Evolutionary conservation across 108 stramenopile species (phyloP).

Genomic region (Nitzschia inconspicua): DNA sequence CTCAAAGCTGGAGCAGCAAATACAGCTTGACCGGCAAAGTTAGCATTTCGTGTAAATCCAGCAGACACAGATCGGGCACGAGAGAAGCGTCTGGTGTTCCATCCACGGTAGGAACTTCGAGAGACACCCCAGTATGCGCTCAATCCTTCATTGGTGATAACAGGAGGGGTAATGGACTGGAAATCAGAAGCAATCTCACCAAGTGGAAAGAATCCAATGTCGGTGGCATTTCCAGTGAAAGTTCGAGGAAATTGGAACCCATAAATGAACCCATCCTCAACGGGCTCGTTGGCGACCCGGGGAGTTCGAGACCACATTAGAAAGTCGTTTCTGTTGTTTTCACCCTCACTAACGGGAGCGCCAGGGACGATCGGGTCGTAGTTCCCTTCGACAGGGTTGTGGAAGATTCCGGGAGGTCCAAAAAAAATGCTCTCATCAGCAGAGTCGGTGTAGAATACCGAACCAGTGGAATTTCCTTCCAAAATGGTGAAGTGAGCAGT

Average conservation of each 20-base stretch:
- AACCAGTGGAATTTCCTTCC: background rate
- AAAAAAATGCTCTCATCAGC: conserved; percentile 12
- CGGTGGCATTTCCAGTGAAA: conserved; percentile 9
- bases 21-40: conserved; percentile 13
- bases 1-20: conserved; percentile 16
- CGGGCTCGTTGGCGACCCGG: background rate
- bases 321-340: conserved; percentile 36
- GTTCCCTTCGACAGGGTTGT: conserved; percentile 33
- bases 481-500: conserved; percentile 42
- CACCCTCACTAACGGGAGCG: conserved; percentile 13
- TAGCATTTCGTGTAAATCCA: conserved; percentile 8
- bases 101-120: conserved; percentile 29
- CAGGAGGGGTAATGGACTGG: conserved; percentile 32
- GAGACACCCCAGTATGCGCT: conserved; percentile 24
- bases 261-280: conserved; percentile 18
- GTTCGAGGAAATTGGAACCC: conserved; percentile 36
- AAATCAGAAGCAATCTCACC: conserved; percentile 12
- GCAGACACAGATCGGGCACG: conserved; percentile 2
- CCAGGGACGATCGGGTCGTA: conserved; percentile 22
- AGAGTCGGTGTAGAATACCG: conserved; percentile 8
- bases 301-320: conserved; percentile 28
- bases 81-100: conserved; percentile 30
- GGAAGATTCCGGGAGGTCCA: conserved; percentile 37
- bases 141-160: conserved; percentile 27
- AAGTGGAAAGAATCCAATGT: conserved; percentile 7